Conservation (phyloP, 805 yeast genomes). For the Schwanniomyces vanrijiae region DNA sequence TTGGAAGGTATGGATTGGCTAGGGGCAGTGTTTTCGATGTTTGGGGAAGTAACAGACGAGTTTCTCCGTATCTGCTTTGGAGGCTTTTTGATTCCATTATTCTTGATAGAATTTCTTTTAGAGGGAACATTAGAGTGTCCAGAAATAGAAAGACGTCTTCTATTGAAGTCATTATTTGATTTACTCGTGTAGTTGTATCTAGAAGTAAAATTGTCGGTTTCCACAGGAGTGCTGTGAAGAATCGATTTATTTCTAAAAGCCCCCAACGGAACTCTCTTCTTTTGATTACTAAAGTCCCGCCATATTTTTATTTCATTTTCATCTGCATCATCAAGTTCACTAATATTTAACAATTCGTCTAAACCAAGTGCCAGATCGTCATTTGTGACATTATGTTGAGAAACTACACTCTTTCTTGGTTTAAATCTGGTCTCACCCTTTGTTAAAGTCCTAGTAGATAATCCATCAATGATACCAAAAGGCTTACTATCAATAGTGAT, state of each 20-base stretch:
- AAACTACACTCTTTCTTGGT: slow-evolving; percentile 18
- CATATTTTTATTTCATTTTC: slow-evolving; percentile 54
- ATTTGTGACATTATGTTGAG: slow-evolving; percentile 4
- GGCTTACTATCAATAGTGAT: slow-evolving; percentile 76
- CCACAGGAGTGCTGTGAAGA: slow-evolving; percentile 24
- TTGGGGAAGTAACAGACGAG: neutral
- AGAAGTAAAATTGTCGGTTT: slow-evolving; percentile 21
- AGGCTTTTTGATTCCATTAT: slow-evolving; percentile 1
- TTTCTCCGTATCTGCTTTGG: slow-evolving; percentile 1
- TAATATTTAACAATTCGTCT: slow-evolving; percentile 84
- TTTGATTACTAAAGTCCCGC: slow-evolving; percentile 45
- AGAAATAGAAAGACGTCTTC: slow-evolving; percentile 20
- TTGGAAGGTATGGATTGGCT: slow-evolving; percentile 21
- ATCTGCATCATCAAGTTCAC: slow-evolving; percentile 76
- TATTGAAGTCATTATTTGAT: slow-evolving; percentile 25
- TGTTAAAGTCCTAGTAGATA: slow-evolving; percentile 75
- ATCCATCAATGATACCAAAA: slow-evolving; percentile 92
- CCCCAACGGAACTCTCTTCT: slow-evolving; percentile 68
- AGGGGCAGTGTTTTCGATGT: neutral
- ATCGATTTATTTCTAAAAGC: slow-evolving; percentile 80
- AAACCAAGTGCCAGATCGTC: slow-evolving; percentile 48
- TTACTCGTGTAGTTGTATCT: slow-evolving; percentile 27
- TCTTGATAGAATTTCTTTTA: slow-evolving; percentile 9
- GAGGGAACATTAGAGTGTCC: slow-evolving; percentile 10
- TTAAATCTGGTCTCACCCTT: slow-evolving; percentile 1